Base-by-base conservation (phyloP, 2,329 filamentous ascomycete species). In the Aulographum hederae region DNA sequence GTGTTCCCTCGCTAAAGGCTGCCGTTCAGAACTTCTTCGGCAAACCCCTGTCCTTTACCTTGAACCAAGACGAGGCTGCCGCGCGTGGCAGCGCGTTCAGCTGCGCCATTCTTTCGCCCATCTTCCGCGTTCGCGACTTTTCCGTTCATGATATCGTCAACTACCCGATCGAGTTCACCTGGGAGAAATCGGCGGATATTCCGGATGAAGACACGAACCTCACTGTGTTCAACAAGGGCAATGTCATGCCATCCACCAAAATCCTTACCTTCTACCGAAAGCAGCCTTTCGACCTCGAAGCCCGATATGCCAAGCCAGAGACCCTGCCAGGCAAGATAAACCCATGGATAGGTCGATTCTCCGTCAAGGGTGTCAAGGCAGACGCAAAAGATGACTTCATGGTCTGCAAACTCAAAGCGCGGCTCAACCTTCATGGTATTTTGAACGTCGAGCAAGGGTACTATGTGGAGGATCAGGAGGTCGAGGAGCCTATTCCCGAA, bases 251-350 rank as follows among this genome's bases (percentile, higher is more conserved):
- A 33, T 95, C 86, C 4, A 98, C 89, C 41, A 98, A 98, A 70
- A 95, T 98, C 43, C 73, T 98, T 33, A 98, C 89, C 25, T 98
- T 98, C 65, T 98, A 95, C 69, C 78, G 89, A 45, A 95, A 95
- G 66, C 82, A 95, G 60, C 69, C 84, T 29, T 98, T 95, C 54
- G 85, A 94, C 51, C 69, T 98, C 32, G 89, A 98, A 64, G 89
- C 89, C 37, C 77, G 79, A 46, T 98, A 98, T 52, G 76, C 79
- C 40, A 79, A 86, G 49, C 79, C 85, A 14, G 82, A 92, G 28
- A 58, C 67, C 33, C 73, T 98, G 6, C 89, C 89, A 13, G 84
- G 85, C 47, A 91, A 86, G 67, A 67, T 77, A 39, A 81, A 82
- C 53, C 80, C 89, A 30, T 95, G 86, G 79, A 94, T 98, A 44